Conservation (phyloP, 1,284 basidiomycete species). For the Athelia sp. region DNA sequence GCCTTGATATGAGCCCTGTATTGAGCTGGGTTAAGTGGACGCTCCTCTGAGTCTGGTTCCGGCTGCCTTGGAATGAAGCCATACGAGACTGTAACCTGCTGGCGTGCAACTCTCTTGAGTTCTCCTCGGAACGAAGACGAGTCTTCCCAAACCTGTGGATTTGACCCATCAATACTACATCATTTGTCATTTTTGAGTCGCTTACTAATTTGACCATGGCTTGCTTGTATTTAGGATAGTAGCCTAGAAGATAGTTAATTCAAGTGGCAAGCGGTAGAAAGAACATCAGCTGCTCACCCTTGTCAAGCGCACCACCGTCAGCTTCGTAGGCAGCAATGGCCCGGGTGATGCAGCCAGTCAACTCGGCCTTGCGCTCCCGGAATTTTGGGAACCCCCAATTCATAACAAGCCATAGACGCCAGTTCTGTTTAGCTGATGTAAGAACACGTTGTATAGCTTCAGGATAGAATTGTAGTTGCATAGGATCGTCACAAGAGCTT, state of each 20-base stretch:
- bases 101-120: neutral
- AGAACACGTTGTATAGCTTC: neutral
- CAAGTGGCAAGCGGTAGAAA: neutral
- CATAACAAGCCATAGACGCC: neutral
- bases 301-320: neutral
- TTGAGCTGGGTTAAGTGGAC: too few species aligned
- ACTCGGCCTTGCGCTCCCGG: neutral
- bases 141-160: neutral
- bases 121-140: neutral
- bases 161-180: neutral
- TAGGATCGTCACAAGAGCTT: neutral
- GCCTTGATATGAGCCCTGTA: too few species aligned
- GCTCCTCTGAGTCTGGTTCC: too few species aligned
- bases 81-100: neutral
- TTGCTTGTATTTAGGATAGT: neutral
- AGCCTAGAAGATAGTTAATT: neutral
- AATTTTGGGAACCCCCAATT: neutral
- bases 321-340: neutral
- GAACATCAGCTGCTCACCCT: neutral
- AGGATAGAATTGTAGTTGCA: neutral
- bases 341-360: neutral
- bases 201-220: neutral
- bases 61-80: too few species aligned
- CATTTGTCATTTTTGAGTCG: neutral
- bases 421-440: neutral